A percentile compares a stretch with the other conserved stretches of the same genome.
Evolutionary conservation across 768 basidiomycete species (phyloP).

Genomic region (Tricholomella constricta): DNA sequence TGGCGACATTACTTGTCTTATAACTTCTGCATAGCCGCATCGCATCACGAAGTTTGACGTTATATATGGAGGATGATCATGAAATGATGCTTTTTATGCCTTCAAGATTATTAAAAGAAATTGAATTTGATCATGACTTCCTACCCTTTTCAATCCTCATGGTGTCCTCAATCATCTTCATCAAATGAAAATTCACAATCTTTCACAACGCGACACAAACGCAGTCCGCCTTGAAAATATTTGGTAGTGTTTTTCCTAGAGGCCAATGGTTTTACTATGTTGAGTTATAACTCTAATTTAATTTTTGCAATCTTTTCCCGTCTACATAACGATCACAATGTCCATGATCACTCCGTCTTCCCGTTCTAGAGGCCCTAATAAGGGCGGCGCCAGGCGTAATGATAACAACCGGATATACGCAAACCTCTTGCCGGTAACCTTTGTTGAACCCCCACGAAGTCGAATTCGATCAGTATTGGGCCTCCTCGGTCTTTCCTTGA

Average conservation of each 20-base stretch:
- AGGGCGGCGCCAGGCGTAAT: conserved; percentile 54
- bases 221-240: not conserved
- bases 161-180: too few relatives aligned
- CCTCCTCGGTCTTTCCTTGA: conserved; percentile 58
- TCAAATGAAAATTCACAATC: too few relatives aligned
- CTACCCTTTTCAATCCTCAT: too few relatives aligned
- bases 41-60: too few relatives aligned
- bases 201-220: too few relatives aligned
- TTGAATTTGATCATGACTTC: too few relatives aligned
- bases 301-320: not conserved
- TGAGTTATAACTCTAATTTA: not conserved
- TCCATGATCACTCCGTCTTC: conserved; percentile 32
- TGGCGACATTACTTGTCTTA: too few relatives aligned
- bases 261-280: not conserved
- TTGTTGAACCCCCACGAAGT: conserved; percentile 44
- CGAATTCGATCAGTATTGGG: conserved; percentile 49
- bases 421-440: conserved; percentile 66
- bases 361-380: conserved; percentile 41
- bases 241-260: not conserved
- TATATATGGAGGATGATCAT: too few relatives aligned
- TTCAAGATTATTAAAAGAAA: too few relatives aligned
- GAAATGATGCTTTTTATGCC: too few relatives aligned
- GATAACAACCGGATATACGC: conserved; percentile 73
- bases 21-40: too few relatives aligned
- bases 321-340: not conserved